These are phyloP conservation scores for Anthracocystis walkeri DNA, from an alignment of 1,284 basidiomycete genomes.

Conservation along the genomic window DNA sequence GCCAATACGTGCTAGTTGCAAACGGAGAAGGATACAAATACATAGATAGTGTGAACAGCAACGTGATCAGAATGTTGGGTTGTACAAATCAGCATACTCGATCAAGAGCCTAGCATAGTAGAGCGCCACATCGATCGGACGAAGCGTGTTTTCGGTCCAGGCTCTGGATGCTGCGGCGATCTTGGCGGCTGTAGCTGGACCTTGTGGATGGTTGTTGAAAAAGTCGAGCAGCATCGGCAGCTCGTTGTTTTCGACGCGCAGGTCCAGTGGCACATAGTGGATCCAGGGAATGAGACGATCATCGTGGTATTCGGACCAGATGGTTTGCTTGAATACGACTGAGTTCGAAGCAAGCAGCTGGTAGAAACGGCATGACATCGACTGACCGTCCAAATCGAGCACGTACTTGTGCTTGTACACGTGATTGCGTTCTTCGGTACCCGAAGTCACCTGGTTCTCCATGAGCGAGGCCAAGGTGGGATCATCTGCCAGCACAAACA, in stretches of 20 bases:
- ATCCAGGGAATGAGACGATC: slow-evolving; percentile 44
- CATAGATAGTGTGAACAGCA: background rate
- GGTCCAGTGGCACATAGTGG: slow-evolving; percentile 38
- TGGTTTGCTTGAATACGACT: slow-evolving; percentile 40
- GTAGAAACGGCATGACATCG: slow-evolving; percentile 48
- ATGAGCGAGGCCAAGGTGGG: slow-evolving; percentile 10
- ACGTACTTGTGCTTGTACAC: slow-evolving; percentile 26
- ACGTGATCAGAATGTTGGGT: slow-evolving; percentile 1
- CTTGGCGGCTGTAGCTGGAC: slow-evolving; percentile 18
- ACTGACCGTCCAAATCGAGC: slow-evolving; percentile 35
- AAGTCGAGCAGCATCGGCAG: slow-evolving; percentile 40
- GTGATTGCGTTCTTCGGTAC: slow-evolving; percentile 4
- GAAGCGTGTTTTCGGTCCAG: slow-evolving; percentile 27
- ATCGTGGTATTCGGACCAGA: slow-evolving; percentile 48
- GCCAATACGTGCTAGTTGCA: background rate
- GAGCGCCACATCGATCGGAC: slow-evolving; percentile 34
- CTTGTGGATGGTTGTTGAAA: slow-evolving; percentile 32
- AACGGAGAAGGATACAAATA: background rate
- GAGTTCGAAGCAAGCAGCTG: slow-evolving; percentile 38
- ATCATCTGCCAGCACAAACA: slow-evolving; percentile 18
- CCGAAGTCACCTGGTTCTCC: slow-evolving; percentile 21
- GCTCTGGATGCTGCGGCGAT: slow-evolving; percentile 24
- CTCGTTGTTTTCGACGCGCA: slow-evolving; percentile 34
- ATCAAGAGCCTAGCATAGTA: slow-evolving; percentile 36
- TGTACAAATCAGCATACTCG: slow-evolving; percentile 29